These are phyloP conservation scores for Paramyrothecium roridum DNA, from an alignment of 2,329 filamentous ascomycete species.

Conservation along the genomic window DNA sequence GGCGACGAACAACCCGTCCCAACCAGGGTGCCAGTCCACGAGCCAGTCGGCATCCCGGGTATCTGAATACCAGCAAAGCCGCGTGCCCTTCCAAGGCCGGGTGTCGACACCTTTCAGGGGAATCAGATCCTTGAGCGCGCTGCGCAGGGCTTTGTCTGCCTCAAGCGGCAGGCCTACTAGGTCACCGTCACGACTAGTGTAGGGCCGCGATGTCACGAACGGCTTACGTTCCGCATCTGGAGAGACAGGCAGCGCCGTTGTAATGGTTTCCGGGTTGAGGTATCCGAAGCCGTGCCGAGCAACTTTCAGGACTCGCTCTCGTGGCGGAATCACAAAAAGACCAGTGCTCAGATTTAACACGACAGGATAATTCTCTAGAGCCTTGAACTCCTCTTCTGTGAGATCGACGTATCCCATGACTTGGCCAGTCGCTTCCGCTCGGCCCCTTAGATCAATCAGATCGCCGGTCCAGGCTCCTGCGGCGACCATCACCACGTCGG, in stretches of 20 bases:
- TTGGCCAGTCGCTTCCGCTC: constrained; percentile 79
- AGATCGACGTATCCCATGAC: constrained; percentile 75
- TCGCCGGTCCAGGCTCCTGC: constrained; percentile 83
- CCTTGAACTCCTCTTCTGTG: constrained; percentile 65
- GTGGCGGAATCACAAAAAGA: constrained; percentile 72
- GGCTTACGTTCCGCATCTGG: constrained; percentile 19
- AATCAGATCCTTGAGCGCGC: constrained; percentile 58
- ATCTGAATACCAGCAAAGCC: constrained; percentile 76
- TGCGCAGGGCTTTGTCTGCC: constrained; percentile 58
- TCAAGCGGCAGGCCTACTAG: constrained; percentile 53
- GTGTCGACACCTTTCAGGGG: constrained; percentile 52
- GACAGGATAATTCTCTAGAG: constrained; percentile 65
- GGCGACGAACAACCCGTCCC: constrained; percentile 56
- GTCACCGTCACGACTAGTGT: constrained; percentile 34
- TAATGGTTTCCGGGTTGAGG: constrained; percentile 44
- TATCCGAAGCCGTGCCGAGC: constrained; percentile 70
- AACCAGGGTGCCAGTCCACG: constrained; percentile 64
- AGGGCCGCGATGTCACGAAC: constrained; percentile 31
- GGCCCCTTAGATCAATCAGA: constrained; percentile 73
- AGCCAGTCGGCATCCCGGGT: constrained; percentile 70
- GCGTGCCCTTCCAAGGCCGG: constrained; percentile 58
- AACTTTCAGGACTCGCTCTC: constrained; percentile 60
- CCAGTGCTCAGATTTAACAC: constrained; percentile 69
- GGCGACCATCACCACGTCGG: constrained; percentile 75
- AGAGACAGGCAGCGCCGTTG: constrained; percentile 27